These are phyloP conservation scores for Pseudocercospora pini-densiflorae DNA, from an alignment of 2,329 filamentous ascomycete genomes.

Conservation along the genomic window DNA sequence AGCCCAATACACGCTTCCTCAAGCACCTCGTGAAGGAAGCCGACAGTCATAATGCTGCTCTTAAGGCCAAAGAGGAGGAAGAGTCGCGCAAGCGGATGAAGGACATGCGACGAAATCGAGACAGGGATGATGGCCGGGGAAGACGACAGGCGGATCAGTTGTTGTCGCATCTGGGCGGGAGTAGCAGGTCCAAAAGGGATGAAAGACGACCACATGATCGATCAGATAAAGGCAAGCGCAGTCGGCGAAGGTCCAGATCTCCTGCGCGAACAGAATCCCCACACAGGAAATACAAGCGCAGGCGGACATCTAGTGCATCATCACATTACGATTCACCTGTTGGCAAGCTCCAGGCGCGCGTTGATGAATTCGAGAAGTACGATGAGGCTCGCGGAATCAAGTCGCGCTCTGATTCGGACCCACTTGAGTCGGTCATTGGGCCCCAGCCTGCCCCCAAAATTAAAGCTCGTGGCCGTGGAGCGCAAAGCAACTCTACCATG, in stretches of 20 bases:
- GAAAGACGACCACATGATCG: background rate
- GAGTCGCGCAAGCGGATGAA: slow-evolving; percentile 75
- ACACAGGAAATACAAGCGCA: slow-evolving; percentile 3
- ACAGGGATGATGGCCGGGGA: slow-evolving; percentile 1
- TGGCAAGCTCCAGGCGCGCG: background rate
- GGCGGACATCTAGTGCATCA: background rate
- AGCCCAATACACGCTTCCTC: slow-evolving; percentile 90
- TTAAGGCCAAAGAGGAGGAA: slow-evolving; percentile 81
- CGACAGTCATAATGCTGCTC: slow-evolving; percentile 83
- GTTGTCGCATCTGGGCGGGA: background rate
- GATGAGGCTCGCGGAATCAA: background rate
- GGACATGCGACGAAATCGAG: slow-evolving; percentile 48
- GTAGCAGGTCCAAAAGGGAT: background rate
- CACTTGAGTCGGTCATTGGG: slow-evolving; percentile 76
- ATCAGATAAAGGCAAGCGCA: background rate
- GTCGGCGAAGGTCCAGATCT: slow-evolving; percentile 14
- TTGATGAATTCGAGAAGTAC: background rate
- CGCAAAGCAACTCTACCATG: slow-evolving; percentile 64
- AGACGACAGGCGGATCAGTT: slow-evolving; percentile 9
- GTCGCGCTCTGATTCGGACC: slow-evolving; percentile 63
- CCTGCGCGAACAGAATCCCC: slow-evolving; percentile 6
- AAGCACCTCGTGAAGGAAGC: slow-evolving; percentile 87
- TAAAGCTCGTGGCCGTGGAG: slow-evolving; percentile 72
- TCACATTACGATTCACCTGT: background rate
- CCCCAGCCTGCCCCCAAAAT: slow-evolving; percentile 56